Evolutionary conservation across 768 basidiomycete genomes (phyloP).

Genomic region (Sporobolomyces pararoseus): DNA sequence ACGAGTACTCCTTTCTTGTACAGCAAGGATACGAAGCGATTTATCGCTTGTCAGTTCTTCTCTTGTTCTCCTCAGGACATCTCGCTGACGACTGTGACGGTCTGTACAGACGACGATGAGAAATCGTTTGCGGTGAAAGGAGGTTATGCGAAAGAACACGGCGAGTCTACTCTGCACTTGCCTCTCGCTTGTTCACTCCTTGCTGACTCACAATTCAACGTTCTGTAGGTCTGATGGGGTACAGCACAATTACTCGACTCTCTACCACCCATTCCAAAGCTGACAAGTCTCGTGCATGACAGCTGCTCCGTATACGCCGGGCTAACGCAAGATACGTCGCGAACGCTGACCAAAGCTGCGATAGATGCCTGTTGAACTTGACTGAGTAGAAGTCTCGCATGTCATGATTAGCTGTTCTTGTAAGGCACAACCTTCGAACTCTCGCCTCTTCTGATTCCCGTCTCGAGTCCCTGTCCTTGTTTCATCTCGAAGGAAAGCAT

Average conservation of each 20-base stretch:
- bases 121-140: conserved; percentile 16
- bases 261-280: too few species aligned
- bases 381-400: too few species aligned
- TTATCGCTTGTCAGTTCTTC: conserved; percentile 22
- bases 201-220: too few species aligned
- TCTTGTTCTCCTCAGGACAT: background rate
- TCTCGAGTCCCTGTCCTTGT: too few species aligned
- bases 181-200: background rate
- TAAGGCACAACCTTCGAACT: too few species aligned
- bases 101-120: conserved; percentile 23
- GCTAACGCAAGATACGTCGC: conserved; percentile 17
- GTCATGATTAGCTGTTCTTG: too few species aligned
- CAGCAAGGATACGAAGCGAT: background rate
- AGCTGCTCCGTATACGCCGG: conserved; percentile 17
- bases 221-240: background rate
- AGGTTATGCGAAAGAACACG: background rate
- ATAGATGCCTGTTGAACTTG: conserved; percentile 20
- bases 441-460: too few species aligned
- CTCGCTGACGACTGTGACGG: background rate
- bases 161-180: background rate
- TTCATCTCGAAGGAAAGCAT: too few species aligned
- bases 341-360: conserved; percentile 11
- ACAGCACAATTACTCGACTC: too few species aligned
- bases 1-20: conserved; percentile 24
- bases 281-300: background rate